Evolutionary conservation across 495 filamentous ascomycete species (phyloP).

Genomic region (Lepraria neglecta): DNA sequence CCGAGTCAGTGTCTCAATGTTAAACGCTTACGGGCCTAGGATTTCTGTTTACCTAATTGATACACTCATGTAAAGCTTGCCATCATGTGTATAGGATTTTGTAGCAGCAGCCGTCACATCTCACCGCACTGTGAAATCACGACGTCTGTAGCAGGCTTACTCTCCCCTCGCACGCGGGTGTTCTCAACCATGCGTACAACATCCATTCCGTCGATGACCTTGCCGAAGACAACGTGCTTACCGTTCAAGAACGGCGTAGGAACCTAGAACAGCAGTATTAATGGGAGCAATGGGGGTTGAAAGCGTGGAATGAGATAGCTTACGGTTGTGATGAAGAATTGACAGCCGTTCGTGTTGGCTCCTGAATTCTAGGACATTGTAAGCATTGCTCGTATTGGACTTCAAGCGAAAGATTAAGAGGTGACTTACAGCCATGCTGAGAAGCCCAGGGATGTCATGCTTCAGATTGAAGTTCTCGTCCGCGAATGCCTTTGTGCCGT

Average conservation of each 20-base stretch:
- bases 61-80: too few species aligned
- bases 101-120: conserved; percentile 50
- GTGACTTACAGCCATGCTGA: conserved; percentile 84
- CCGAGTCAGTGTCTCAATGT: too few species aligned
- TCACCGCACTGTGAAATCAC: conserved; percentile 82
- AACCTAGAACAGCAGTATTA: conserved; percentile 24
- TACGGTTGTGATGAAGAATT: conserved; percentile 92
- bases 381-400: neutral
- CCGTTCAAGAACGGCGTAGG: conserved; percentile 82
- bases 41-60: too few species aligned
- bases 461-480: conserved; percentile 85
- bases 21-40: too few species aligned
- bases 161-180: conserved; percentile 68
- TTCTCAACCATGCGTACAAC: conserved; percentile 84
- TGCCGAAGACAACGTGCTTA: conserved; percentile 94
- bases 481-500: conserved; percentile 72
- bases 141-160: conserved; percentile 80
- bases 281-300: neutral
- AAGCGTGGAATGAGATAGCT: neutral
- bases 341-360: conserved; percentile 87
- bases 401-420: neutral
- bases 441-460: conserved; percentile 70
- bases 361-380: conserved; percentile 66
- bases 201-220: conserved; percentile 85
- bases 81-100: too few species aligned